Base-by-base conservation (phyloP, 768 basidiomycete genomes). In the Rhizopogon vulgaris region DNA sequence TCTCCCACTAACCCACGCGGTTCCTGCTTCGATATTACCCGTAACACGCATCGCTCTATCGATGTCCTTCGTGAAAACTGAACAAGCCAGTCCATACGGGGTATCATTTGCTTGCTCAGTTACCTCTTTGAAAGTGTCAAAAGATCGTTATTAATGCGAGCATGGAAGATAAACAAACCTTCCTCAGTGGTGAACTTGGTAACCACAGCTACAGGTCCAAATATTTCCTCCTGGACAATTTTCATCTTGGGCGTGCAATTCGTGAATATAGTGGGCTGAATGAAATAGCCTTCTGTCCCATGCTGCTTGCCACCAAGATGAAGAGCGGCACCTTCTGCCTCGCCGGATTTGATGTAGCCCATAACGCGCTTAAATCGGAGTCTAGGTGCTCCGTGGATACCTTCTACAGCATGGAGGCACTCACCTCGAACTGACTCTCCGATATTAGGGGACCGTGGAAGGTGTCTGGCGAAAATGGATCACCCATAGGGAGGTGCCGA, bases 401-500 rank as follows among this genome's bases (percentile, higher is more conserved):
- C 46, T 17, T 38, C 27, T 15, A 6, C 34, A 41, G 18, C n/a
- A 43, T 32, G 38, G 22, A 1, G 22, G 4, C 8, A 70, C 80
- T 54, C 43, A 87, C 86, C 56, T 87, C 78, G 61, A 74, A 89
- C 63, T 92, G 90, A 39, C 73, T 64, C 65, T 90, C 72, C 1
- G 86, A 89, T 28, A 89, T 84, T 65, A 89, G 82, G 0, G 90
- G 90, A 17, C 91, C 91, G 58, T 90, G 87, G 65, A 79, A 77
- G 28, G 77, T 77, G 11, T 71, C 77, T 0, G 66, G 56, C 2
- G 59, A 60, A 71, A 92, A 90, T 2, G 89, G 88, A 59, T 87
- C 80, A n/a, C 89, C 90, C 49, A 89, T 69, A 64, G 80, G 78
- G 66, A 87, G 69, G 0, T 62, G 58, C 63, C 71, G 68, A 47